These are phyloP conservation scores for Zelonia costaricensis DNA, from an alignment of 208 protist species.

Conservation along the genomic window DNA sequence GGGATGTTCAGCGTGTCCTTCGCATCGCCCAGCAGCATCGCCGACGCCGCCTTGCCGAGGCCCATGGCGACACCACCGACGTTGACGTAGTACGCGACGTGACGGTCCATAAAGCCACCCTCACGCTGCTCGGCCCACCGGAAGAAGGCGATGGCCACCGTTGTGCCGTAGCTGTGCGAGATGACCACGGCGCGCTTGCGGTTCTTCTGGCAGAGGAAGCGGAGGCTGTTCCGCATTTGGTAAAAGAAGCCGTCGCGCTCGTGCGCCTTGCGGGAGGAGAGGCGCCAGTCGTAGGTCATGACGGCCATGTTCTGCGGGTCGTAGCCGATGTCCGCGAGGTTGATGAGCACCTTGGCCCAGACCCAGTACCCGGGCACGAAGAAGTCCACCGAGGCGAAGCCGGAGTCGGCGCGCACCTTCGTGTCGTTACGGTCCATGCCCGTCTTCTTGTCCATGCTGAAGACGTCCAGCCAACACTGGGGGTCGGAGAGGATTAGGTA, in stretches of 20 bases:
- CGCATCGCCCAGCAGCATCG: conserved; percentile 85
- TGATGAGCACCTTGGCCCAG: conserved; percentile 91
- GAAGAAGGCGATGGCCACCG: conserved; percentile 84
- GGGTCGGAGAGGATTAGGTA: conserved; percentile 76
- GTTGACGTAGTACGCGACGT: conserved; percentile 88
- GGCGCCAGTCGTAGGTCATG: conserved; percentile 91
- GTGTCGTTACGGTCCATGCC: conserved; percentile 77
- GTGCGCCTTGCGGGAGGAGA: conserved; percentile 72
- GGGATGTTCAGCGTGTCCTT: conserved; percentile 84
- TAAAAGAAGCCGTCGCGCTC: conserved; percentile 87
- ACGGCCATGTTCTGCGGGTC: conserved; percentile 90
- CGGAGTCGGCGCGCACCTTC: conserved; percentile 81
- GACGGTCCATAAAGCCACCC: conserved; percentile 76
- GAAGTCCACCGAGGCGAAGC: conserved; percentile 86
- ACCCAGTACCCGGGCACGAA: conserved; percentile 93
- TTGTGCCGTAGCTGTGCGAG: conserved; percentile 89
- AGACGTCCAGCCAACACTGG: conserved; percentile 77
- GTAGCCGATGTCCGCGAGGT: conserved; percentile 94
- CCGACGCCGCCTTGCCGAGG: conserved; percentile 76
- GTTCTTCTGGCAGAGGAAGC: conserved; percentile 81
- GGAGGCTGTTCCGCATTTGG: conserved; percentile 60
- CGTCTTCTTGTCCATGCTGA: conserved; percentile 65
- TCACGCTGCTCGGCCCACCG: conserved; percentile 81
- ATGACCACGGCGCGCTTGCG: conserved; percentile 70
- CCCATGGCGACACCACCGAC: conserved; percentile 83